Conservation (phyloP, 1,139 yeast genomes). For the Saccharomyces hybrid region DNA sequence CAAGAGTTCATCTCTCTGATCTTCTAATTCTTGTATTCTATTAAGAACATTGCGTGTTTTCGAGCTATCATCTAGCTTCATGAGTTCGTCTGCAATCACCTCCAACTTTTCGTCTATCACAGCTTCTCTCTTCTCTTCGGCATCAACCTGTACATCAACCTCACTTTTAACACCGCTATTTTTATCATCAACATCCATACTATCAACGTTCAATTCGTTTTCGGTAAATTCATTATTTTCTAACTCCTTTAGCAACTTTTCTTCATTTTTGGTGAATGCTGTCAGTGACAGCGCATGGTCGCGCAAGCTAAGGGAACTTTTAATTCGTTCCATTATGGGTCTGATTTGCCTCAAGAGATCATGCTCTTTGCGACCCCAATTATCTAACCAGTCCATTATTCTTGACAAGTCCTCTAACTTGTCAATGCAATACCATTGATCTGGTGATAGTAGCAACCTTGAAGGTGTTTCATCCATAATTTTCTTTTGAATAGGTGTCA, state of each 20-base stretch:
- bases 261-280: conserved; percentile 38
- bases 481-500: conserved; percentile 52
- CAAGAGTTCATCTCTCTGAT: conserved; percentile 21
- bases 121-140: conserved; percentile 13
- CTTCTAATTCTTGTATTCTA: conserved; percentile 23
- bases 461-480: conserved; percentile 58
- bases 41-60: conserved; percentile 23
- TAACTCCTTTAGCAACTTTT: conserved; percentile 36
- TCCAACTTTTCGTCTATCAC: conserved; percentile 30
- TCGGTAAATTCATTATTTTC: conserved; percentile 34
- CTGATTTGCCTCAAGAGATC: conserved; percentile 56
- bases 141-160: conserved; percentile 20
- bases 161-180: conserved; percentile 11
- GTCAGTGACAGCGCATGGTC: conserved; percentile 41
- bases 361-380: conserved; percentile 71
- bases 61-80: conserved; percentile 28
- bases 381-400: conserved; percentile 63
- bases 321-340: conserved; percentile 47
- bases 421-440: conserved; percentile 69
- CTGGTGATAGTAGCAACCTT: conserved; percentile 43
- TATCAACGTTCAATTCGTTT: conserved; percentile 21
- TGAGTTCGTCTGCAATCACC: conserved; percentile 29
- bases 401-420: conserved; percentile 47
- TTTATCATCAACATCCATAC: neutral
- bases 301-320: conserved; percentile 55